Percentiles rank a stretch among this genome's conserved stretches.
phyloP scores from a whole-genome alignment of 306 rosid species.

The Dalbergia cochinchinensis region DNA sequence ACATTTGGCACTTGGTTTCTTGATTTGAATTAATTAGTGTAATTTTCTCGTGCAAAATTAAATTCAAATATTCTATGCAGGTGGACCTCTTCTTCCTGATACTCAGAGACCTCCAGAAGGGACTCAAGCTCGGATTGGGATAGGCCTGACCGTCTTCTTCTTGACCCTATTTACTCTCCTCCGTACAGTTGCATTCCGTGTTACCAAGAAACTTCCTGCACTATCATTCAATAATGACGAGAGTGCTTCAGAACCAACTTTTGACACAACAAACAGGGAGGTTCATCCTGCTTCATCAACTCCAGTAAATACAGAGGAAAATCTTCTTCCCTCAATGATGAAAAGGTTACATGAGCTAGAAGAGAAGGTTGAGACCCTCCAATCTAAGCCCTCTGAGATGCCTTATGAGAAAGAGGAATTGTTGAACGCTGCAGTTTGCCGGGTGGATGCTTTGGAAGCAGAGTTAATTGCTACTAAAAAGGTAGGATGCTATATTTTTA shows the following conservation, averaged over 20 bases:
- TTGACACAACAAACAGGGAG: constrained; percentile 53
- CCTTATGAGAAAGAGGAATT: constrained; percentile 93
- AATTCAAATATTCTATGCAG: constrained; percentile 55
- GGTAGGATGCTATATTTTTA: constrained; percentile 54
- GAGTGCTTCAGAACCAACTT: constrained; percentile 49
- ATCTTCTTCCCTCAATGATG: constrained; percentile 68
- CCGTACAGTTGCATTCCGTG: constrained; percentile 54
- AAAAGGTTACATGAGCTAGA: constrained; percentile 88
- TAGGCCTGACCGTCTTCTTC: constrained; percentile 74
- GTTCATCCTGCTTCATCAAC: constrained; percentile 59
- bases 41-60: constrained; percentile 27
- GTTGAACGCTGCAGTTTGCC: constrained; percentile 97
- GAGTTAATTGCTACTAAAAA: constrained; percentile 96
- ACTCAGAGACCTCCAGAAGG: constrained; percentile 59
- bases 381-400: constrained; percentile 93
- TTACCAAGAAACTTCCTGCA: constrained; percentile 63
- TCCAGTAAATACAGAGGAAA: constrained; percentile 56
- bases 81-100: constrained; percentile 55
- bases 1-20: constrained; percentile 11
- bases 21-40: constrained; percentile 32
- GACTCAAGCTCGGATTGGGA: constrained; percentile 63
- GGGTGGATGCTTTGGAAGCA: constrained; percentile 98
- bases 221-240: constrained; percentile 52
- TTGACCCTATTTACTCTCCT: constrained; percentile 63
- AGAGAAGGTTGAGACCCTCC: constrained; percentile 85